These are phyloP conservation scores for Salix suchowensis DNA, from an alignment of 345 rosid genomes.

Conservation along the genomic window DNA sequence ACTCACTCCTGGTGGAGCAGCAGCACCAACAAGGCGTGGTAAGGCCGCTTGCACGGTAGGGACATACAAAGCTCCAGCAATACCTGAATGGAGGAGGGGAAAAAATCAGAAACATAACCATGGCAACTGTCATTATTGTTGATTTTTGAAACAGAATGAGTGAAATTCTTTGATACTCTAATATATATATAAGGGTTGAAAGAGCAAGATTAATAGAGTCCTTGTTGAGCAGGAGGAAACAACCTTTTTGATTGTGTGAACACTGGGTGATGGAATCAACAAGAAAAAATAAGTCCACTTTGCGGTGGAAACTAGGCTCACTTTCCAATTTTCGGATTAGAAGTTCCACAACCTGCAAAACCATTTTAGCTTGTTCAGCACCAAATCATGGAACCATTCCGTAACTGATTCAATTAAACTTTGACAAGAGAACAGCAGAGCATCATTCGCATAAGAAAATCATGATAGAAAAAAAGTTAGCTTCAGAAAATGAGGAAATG, in stretches of 20 bases:
- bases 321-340: constrained; percentile 78
- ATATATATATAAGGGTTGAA: background rate
- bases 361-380: background rate
- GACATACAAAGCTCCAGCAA: constrained; percentile 76
- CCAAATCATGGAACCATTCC: background rate
- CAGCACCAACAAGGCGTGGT: constrained; percentile 91
- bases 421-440: background rate
- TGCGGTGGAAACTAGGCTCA: constrained; percentile 77
- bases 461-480: background rate
- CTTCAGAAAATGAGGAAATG: background rate
- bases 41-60: constrained; percentile 85
- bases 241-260: constrained; percentile 88
- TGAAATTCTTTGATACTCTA: background rate
- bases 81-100: constrained; percentile 37
- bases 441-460: background rate
- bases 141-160: background rate
- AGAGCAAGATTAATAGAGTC: background rate
- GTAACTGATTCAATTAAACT: background rate
- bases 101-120: background rate
- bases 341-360: constrained; percentile 82
- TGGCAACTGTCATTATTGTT: background rate
- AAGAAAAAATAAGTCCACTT: constrained; percentile 87
- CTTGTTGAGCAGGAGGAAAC: background rate
- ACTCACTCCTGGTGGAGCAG: constrained; percentile 80
- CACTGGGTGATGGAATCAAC: constrained; percentile 94